These are phyloP conservation scores for Cochlearia excelsa DNA, from an alignment of 345 rosid genomes.

Conservation along the genomic window DNA sequence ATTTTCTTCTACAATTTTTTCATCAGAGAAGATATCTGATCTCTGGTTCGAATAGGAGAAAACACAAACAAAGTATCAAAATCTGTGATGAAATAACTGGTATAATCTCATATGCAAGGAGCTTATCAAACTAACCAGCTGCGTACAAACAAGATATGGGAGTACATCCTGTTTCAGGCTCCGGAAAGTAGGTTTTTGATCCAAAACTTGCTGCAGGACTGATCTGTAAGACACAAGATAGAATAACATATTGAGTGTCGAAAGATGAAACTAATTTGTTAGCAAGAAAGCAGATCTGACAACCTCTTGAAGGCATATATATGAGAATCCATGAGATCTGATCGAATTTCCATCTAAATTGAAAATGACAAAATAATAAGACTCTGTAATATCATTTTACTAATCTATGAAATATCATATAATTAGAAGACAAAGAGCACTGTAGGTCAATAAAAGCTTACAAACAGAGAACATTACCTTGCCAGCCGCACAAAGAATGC, in stretches of 20 bases:
- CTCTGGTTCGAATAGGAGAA: constrained; percentile 42
- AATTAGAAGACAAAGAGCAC: constrained; percentile 10
- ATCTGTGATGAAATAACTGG: constrained; percentile 1
- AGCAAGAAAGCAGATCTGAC: constrained; percentile 16
- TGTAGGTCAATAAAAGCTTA: neutral
- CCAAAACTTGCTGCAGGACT: constrained; percentile 70
- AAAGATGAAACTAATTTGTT: constrained; percentile 8
- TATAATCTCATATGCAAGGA: constrained; percentile 23
- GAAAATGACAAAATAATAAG: constrained; percentile 26
- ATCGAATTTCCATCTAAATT: constrained; percentile 81
- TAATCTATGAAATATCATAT: neutral
- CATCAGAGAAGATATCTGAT: constrained; percentile 55
- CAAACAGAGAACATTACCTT: constrained; percentile 58
- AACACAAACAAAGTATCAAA: constrained; percentile 22
- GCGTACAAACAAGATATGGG: constrained; percentile 89
- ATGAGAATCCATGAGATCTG: constrained; percentile 97
- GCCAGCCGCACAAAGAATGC: constrained; percentile 77
- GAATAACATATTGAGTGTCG: constrained; percentile 16
- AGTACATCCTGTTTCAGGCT: constrained; percentile 82
- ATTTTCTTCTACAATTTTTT: constrained; percentile 61
- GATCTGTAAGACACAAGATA: constrained; percentile 46
- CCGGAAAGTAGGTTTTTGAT: constrained; percentile 62
- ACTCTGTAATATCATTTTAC: neutral
- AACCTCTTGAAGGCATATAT: constrained; percentile 97
- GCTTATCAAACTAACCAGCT: constrained; percentile 68